Evolutionary conservation across 176 grass and related monocot genomes (phyloP).

Genomic region (Cenchrus americanus): DNA sequence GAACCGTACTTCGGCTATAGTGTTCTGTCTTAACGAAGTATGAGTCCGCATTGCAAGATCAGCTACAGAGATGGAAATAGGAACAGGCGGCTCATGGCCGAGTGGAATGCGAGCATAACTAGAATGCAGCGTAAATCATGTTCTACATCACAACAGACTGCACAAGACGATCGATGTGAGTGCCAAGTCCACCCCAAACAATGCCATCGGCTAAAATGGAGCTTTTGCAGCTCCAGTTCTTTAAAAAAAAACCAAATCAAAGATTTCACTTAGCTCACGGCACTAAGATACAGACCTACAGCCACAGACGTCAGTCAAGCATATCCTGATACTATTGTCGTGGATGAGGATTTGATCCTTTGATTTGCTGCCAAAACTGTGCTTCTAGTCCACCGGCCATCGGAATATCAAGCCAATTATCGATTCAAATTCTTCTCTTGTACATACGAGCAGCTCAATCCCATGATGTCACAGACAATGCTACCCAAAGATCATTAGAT

Average conservation of each 20-base stretch:
- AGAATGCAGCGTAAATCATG: not conserved
- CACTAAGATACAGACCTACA: constrained; percentile 19
- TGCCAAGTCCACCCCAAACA: no score
- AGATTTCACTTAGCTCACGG: not conserved
- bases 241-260: not conserved
- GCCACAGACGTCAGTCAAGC: constrained; percentile 6
- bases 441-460: constrained; percentile 50
- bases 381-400: no score
- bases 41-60: not conserved
- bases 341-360: constrained; percentile 5
- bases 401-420: not conserved
- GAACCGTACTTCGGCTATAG: no score
- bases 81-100: not conserved
- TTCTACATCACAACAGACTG: not conserved
- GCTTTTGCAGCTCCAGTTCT: not conserved
- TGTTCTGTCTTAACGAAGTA: not conserved
- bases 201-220: constrained; percentile 13
- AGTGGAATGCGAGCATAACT: not conserved
- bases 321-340: not conserved
- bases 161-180: not conserved
- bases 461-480: constrained; percentile 94
- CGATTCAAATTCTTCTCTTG: not conserved
- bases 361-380: not conserved
- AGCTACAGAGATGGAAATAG: not conserved
- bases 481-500: constrained; percentile 88